phyloP scores from a whole-genome alignment of 1,284 basidiomycete genomes.

The Cutaneotrichosporon sp. region DNA sequence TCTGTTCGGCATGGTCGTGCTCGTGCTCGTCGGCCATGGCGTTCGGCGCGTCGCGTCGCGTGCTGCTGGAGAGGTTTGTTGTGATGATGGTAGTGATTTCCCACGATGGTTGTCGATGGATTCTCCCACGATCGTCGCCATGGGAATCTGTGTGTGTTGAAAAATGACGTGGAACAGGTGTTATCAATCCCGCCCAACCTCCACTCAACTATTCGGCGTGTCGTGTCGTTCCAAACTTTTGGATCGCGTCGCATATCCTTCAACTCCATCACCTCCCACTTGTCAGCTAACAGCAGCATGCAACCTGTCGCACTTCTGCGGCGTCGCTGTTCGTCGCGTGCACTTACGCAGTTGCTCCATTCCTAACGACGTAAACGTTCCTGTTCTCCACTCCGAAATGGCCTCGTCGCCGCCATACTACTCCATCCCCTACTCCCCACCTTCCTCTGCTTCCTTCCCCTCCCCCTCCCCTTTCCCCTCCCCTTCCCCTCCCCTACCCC shows the following conservation, averaged over 20 bases:
- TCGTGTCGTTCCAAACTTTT: neutral
- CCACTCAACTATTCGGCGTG: too few relatives aligned
- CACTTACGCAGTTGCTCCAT: too few relatives aligned
- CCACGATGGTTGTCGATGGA: slow-evolving; percentile 6
- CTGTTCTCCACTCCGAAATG: too few relatives aligned
- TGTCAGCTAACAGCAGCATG: slow-evolving; percentile 6
- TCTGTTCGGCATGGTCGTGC: neutral
- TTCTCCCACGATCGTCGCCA: neutral
- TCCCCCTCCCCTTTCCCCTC: neutral
- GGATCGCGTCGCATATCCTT: neutral
- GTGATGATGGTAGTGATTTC: slow-evolving; percentile 14
- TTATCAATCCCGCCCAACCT: neutral
- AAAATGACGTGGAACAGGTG: neutral
- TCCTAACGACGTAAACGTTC: too few relatives aligned
- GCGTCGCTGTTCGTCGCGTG: too few relatives aligned
- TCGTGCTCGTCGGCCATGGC: slow-evolving; percentile 13
- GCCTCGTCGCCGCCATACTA: too few relatives aligned
- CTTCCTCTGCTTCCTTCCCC: neutral
- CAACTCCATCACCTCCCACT: too few relatives aligned
- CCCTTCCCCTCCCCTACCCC: slow-evolving; percentile 1
- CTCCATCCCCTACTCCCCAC: neutral
- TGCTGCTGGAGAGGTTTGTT: neutral
- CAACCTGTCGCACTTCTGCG: too few relatives aligned
- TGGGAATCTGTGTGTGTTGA: neutral
- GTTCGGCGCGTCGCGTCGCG: slow-evolving; percentile 2